These are phyloP conservation scores for Mycena filopes DNA, from an alignment of 768 basidiomycete species.

Conservation along the genomic window DNA sequence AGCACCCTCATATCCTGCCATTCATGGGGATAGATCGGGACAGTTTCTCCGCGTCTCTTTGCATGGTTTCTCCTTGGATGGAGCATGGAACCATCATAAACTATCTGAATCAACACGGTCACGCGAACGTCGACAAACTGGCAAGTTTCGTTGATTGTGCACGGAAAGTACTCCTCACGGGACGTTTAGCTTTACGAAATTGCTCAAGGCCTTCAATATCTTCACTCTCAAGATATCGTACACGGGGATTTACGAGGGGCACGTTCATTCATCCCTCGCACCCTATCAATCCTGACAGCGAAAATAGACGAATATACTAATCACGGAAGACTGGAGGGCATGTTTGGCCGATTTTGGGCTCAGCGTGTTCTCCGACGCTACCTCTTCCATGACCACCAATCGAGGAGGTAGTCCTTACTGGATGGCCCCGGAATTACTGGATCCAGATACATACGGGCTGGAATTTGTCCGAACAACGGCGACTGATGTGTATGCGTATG, in stretches of 20 bases:
- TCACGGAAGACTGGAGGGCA: conserved; percentile 42
- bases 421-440: conserved; percentile 49
- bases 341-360: conserved; percentile 48
- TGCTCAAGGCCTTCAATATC: conserved; percentile 35
- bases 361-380: conserved; percentile 42
- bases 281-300: background rate
- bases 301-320: conserved; percentile 41
- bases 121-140: conserved; percentile 32
- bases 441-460: conserved; percentile 40
- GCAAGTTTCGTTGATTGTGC: background rate
- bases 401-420: conserved; percentile 43
- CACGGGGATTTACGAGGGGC: conserved; percentile 36
- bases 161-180: background rate
- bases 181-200: conserved; percentile 30
- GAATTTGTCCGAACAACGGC: conserved; percentile 39
- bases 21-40: conserved; percentile 41
- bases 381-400: conserved; percentile 36
- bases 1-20: conserved; percentile 41
- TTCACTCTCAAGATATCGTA: conserved; percentile 32
- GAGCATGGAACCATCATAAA: conserved; percentile 38
- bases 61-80: conserved; percentile 45
- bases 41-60: conserved; percentile 36
- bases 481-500: conserved; percentile 48
- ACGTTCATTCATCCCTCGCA: background rate
- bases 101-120: conserved; percentile 34